Evolutionary conservation across 805 yeast genomes (phyloP), one percentile per base, ranked within the genome.

Genomic region (Pichia thaimueangensis): DNA sequence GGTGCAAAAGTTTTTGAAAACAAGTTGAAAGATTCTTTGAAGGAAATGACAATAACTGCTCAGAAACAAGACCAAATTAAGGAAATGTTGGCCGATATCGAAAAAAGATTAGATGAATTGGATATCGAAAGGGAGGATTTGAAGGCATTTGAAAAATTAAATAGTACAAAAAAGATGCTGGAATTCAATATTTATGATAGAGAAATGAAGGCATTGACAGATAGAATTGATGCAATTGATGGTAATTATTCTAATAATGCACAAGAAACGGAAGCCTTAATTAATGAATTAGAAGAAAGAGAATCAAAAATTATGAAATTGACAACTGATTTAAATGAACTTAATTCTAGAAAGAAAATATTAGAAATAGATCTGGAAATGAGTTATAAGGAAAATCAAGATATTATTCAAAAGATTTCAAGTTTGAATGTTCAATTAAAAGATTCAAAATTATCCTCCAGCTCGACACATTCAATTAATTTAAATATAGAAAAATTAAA

Each of bases 1-100:
- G 98, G 98, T 16, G 96, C 97, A 1, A 82, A 80, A 45, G 84
- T 89, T 3, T 93, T 91, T 64, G 97, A 93, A 56, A 67, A 73
- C 30, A 85, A 86, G 59, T 68, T 89, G 42, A 74, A 73, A 45
- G 95, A 88, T 44, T 85, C 96, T 1, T 65, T 72, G 47, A 82
- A 80, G 57, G 91, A 87, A 52, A 86, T 89, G 88, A 67, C 68
- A 5, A 79, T 76, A 46, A 80, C 96, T 0, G 77, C 74, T 47
- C 71, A 69, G 47, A 86, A 86, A 52, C 73, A 81, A 49, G 78
- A 72, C 41, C 78, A 86, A 55, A 85, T 86, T 38, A 84, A 77
- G 47, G 87, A 82, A 51, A 80, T 86, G 60, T 67, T 91, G 53
- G 62, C 63, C 16, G 82, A 82, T 47, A 78, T 88, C 35, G 80